Evolutionary conservation across 1,139 yeast species (phyloP).

Genomic region (Pichia sp.): DNA sequence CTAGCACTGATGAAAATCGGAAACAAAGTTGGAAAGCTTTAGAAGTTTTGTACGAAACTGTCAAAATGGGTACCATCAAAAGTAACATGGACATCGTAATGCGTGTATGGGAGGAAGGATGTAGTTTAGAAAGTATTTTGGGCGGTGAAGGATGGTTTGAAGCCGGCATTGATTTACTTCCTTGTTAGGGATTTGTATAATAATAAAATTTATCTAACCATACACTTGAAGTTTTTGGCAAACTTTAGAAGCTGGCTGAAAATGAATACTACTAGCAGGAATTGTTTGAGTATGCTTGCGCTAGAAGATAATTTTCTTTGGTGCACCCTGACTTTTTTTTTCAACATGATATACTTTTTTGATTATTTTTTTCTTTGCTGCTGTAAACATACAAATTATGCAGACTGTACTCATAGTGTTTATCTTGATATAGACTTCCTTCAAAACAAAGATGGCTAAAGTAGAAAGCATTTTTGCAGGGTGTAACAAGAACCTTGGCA

Average conservation of each 20-base stretch:
- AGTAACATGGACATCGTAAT: constrained; percentile 39
- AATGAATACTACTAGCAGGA: too few relatives aligned
- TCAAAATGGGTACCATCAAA: constrained; percentile 48
- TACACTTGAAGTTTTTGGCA: too few relatives aligned
- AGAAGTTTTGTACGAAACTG: constrained; percentile 41
- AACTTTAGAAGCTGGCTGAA: too few relatives aligned
- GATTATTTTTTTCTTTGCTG: too few relatives aligned
- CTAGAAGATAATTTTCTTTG: not conserved
- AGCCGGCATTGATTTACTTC: constrained; percentile 46
- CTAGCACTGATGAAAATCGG: constrained; percentile 35
- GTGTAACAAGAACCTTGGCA: constrained; percentile 70
- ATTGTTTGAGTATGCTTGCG: not conserved
- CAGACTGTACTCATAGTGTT: too few relatives aligned
- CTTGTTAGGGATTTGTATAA: constrained; percentile 33
- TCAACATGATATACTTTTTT: not conserved
- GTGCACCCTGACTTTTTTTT: not conserved
- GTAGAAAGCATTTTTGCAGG: constrained; percentile 69
- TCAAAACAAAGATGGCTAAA: constrained; percentile 1
- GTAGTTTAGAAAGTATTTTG: constrained; percentile 40
- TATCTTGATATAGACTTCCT: too few relatives aligned
- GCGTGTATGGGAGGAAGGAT: constrained; percentile 41
- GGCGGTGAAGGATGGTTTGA: constrained; percentile 41
- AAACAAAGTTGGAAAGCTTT: constrained; percentile 33
- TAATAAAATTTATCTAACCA: not conserved
- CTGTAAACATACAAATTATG: too few relatives aligned